A percentile compares a stretch with the other conserved stretches of the same genome.
phyloP scores from a whole-genome alignment of 2,329 filamentous ascomycete species.

The Pseudocercospora macadamiae region DNA sequence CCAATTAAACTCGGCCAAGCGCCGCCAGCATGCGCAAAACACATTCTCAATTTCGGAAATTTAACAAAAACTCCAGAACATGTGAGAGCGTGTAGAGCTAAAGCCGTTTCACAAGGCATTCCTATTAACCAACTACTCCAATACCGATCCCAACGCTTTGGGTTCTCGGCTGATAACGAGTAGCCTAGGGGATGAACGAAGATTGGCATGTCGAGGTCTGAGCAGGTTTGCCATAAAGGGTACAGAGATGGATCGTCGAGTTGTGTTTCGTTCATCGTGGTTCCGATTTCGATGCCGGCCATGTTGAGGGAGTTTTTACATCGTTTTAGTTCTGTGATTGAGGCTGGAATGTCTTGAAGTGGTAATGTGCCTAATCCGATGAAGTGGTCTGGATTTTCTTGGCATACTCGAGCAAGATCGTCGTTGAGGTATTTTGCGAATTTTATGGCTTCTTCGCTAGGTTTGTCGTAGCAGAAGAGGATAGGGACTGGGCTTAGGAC shows the following conservation, averaged over 20 bases:
- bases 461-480: conserved; percentile 21
- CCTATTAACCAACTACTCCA: conserved; percentile 20
- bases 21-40: conserved; percentile 20
- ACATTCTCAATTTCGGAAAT: conserved; percentile 15
- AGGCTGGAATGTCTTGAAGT: conserved; percentile 14
- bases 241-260: conserved; percentile 11
- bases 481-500: conserved; percentile 18
- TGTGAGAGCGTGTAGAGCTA: conserved; percentile 16
- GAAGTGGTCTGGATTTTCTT: conserved; percentile 7
- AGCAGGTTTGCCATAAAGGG: conserved; percentile 16
- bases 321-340: conserved; percentile 11
- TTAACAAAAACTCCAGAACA: conserved; percentile 12
- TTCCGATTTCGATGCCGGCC: conserved; percentile 16
- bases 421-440: conserved; percentile 19
- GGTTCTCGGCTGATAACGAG: conserved; percentile 14
- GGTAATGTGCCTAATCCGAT: conserved; percentile 17
- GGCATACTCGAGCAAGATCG: conserved; percentile 13
- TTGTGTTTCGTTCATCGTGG: conserved; percentile 9
- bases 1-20: conserved; percentile 16
- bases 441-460: conserved; percentile 5
- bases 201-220: conserved; percentile 18
- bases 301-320: conserved; percentile 14
- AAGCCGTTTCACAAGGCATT: conserved; percentile 18
- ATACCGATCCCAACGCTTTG: conserved; percentile 13
- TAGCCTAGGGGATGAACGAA: conserved; percentile 20